Percentiles rank a stretch among this genome's conserved stretches.
These are phyloP conservation scores for Phalaenopsis aphrodite DNA, from an alignment of 106 monocot genomes.

Conservation along the genomic window DNA sequence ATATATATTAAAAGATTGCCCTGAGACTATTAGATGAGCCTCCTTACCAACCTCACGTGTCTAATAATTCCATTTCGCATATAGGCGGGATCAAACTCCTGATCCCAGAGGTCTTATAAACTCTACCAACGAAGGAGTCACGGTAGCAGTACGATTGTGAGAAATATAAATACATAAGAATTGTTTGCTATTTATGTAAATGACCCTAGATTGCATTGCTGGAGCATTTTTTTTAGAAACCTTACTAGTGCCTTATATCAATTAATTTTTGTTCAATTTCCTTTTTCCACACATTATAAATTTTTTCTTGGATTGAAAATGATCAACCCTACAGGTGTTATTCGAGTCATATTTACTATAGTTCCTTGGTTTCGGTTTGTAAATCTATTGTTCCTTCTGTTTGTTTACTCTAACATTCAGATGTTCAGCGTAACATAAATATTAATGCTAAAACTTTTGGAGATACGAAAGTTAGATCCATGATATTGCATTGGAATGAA, in stretches of 20 bases:
- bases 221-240: background rate
- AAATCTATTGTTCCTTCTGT: background rate
- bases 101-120: no score
- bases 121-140: no score
- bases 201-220: no score
- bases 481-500: slow-evolving; percentile 78
- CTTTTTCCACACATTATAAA: background rate
- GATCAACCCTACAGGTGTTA: background rate
- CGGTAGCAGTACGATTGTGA: no score
- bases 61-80: no score
- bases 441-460: slow-evolving; percentile 57
- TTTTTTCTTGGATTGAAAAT: background rate
- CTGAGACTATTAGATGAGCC: no score
- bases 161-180: no score
- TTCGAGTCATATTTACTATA: background rate
- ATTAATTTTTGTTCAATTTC: background rate
- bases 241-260: background rate
- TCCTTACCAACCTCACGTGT: no score
- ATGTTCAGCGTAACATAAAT: slow-evolving; percentile 63
- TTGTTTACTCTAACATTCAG: slow-evolving; percentile 39
- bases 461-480: slow-evolving; percentile 52
- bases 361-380: slow-evolving; percentile 3
- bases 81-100: no score
- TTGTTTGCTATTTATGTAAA: no score
- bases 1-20: no score